phyloP scores from a whole-genome alignment of 2,329 filamentous ascomycete species.

The Cladosporium sp. region DNA sequence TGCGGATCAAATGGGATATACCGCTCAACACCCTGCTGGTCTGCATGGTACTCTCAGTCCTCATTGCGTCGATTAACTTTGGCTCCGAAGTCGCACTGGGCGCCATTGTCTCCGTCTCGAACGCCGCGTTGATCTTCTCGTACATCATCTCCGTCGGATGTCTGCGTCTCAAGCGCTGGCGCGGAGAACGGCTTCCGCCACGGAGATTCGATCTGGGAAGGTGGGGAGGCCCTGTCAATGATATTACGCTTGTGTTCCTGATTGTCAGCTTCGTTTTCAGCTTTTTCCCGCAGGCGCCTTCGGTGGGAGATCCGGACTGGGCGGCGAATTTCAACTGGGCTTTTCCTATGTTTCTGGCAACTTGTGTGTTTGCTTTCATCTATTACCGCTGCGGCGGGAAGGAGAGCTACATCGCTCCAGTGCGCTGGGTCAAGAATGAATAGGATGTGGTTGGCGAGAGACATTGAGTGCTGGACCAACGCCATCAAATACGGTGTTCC shows the following conservation, averaged over 20 bases:
- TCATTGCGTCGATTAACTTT: constrained; percentile 32
- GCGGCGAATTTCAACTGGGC: constrained; percentile 25
- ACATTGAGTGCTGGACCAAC: too few relatives aligned
- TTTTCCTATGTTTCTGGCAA: constrained; percentile 16
- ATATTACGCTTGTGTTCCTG: constrained; percentile 18
- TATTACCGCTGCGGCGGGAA: too few relatives aligned
- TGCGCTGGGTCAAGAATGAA: too few relatives aligned
- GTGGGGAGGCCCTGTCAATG: constrained; percentile 26
- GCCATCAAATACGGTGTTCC: too few relatives aligned
- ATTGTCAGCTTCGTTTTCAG: constrained; percentile 18
- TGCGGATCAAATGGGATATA: constrained; percentile 16
- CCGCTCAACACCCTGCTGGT: constrained; percentile 25
- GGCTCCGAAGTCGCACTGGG: constrained; percentile 37
- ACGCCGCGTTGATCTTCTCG: constrained; percentile 19
- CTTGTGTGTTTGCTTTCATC: too few relatives aligned
- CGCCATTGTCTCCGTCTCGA: constrained; percentile 36
- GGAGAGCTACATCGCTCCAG: too few relatives aligned
- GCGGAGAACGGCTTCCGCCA: constrained; percentile 18
- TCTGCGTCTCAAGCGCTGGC: constrained; percentile 17
- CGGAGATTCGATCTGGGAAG: constrained; percentile 20
- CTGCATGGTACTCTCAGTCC: constrained; percentile 21
- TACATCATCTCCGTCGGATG: constrained; percentile 21
- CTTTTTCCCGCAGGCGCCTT: constrained; percentile 22
- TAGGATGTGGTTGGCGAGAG: too few relatives aligned
- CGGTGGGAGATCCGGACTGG: constrained; percentile 13